These are phyloP conservation scores for Alternaria triticina DNA, from an alignment of 2,329 filamentous ascomycete genomes.

Conservation along the genomic window DNA sequence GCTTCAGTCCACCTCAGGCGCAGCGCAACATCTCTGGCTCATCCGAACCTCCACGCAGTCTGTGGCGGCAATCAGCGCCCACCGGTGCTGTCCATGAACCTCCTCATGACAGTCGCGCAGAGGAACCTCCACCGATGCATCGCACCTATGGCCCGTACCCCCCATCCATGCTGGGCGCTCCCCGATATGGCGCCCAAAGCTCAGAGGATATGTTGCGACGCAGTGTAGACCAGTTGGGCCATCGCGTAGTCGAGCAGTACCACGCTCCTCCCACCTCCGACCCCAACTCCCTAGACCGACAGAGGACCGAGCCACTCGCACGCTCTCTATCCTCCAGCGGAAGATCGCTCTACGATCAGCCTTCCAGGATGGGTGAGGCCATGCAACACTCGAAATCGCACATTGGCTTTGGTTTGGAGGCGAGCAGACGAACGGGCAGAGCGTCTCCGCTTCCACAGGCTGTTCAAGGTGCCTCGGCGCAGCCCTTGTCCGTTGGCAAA, in stretches of 20 bases:
- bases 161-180: constrained; percentile 27
- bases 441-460: constrained; percentile 90
- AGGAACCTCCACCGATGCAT: constrained; percentile 39
- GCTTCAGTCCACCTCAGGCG: constrained; percentile 46
- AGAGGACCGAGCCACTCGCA: constrained; percentile 42
- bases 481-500: constrained; percentile 76
- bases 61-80: constrained; percentile 41
- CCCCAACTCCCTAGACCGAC: constrained; percentile 42
- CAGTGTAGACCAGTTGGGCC: constrained; percentile 40
- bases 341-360: constrained; percentile 46
- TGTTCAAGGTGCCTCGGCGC: constrained; percentile 87
- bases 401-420: constrained; percentile 74
- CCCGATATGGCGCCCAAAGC: constrained; percentile 29
- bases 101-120: constrained; percentile 32
- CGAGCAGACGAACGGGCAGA: constrained; percentile 80
- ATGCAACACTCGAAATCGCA: constrained; percentile 69
- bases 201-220: constrained; percentile 43
- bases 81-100: constrained; percentile 34
- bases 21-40: constrained; percentile 24
- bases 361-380: constrained; percentile 56
- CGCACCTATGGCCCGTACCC: constrained; percentile 42
- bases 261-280: constrained; percentile 49
- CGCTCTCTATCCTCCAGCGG: constrained; percentile 45
- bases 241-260: constrained; percentile 47
- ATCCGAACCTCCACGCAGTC: constrained; percentile 30